phyloP scores from a whole-genome alignment of 768 basidiomycete species.

The Rickenella mellea region DNA sequence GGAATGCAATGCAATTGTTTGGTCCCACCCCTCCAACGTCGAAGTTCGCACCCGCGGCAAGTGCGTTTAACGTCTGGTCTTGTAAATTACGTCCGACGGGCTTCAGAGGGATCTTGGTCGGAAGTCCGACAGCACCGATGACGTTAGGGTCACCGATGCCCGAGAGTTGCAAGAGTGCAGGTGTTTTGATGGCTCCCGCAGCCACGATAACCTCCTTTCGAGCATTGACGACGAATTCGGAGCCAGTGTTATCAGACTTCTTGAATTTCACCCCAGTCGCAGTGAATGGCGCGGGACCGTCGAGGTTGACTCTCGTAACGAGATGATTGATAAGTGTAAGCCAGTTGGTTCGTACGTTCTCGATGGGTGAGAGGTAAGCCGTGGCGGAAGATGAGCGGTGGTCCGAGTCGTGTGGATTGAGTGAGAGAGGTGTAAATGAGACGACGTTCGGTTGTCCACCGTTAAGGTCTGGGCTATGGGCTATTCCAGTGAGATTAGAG shows the following conservation, averaged over 20 bases:
- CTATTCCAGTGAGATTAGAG: constrained; percentile 37
- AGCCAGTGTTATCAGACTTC: constrained; percentile 25
- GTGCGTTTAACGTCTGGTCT: constrained; percentile 39
- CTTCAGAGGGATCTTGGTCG: constrained; percentile 32
- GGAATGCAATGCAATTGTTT: constrained; percentile 39
- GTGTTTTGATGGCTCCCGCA: constrained; percentile 45
- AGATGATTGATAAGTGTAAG: constrained; percentile 34
- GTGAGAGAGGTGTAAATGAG: constrained; percentile 40
- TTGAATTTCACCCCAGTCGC: constrained; percentile 40
- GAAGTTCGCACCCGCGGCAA: constrained; percentile 30
- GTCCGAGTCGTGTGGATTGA: constrained; percentile 40
- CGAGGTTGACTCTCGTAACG: constrained; percentile 38
- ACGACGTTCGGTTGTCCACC: constrained; percentile 49
- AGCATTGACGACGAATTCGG: constrained; percentile 31
- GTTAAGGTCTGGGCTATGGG: constrained; percentile 39
- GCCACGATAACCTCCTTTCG: constrained; percentile 43
- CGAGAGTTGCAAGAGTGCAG: constrained; percentile 41
- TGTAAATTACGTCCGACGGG: constrained; percentile 50
- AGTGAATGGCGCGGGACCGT: constrained; percentile 20
- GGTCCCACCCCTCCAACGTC: constrained; percentile 34
- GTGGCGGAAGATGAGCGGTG: constrained; percentile 45
- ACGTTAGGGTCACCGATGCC: constrained; percentile 44
- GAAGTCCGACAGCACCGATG: constrained; percentile 37
- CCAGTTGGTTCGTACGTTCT: constrained; percentile 37
- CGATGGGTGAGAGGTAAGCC: constrained; percentile 47